These are phyloP conservation scores for Panicum virgatum DNA, from an alignment of 202 grass and related monocot genomes.

Conservation along the genomic window DNA sequence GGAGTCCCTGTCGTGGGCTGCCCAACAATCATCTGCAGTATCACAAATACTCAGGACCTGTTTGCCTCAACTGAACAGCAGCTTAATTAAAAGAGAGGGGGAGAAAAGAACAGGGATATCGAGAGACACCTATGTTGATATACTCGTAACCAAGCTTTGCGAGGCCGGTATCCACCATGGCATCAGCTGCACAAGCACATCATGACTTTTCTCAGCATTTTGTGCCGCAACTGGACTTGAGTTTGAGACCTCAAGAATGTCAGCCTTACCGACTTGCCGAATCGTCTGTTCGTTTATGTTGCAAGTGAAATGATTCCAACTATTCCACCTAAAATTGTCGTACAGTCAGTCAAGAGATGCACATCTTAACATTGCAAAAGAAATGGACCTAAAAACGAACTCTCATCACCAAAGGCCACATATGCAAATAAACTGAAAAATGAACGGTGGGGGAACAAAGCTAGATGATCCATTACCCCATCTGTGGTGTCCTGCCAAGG, in stretches of 20 bases:
- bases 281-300: conserved; percentile 59
- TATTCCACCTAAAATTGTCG: conserved; percentile 60
- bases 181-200: conserved; percentile 24
- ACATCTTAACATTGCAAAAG: too few relatives aligned
- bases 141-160: conserved; percentile 29
- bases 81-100: not conserved
- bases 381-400: too few relatives aligned
- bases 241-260: not conserved
- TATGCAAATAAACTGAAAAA: not conserved
- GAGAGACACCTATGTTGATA: conserved; percentile 16
- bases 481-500: conserved; percentile 69
- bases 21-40: conserved; percentile 65
- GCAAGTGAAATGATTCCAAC: conserved; percentile 68
- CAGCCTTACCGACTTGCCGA: conserved; percentile 41
- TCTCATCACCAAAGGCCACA: too few relatives aligned
- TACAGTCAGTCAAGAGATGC: not conserved
- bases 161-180: conserved; percentile 31
- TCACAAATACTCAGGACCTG: too few relatives aligned
- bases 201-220: not conserved
- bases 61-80: too few relatives aligned
- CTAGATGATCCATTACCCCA: conserved; percentile 54
- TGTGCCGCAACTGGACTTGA: not conserved
- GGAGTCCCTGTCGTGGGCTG: conserved; percentile 44
- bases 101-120: not conserved
- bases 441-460: too few relatives aligned